Base-by-base conservation (phyloP, 805 yeast species). In the Zygosaccharomyces bisporus region DNA sequence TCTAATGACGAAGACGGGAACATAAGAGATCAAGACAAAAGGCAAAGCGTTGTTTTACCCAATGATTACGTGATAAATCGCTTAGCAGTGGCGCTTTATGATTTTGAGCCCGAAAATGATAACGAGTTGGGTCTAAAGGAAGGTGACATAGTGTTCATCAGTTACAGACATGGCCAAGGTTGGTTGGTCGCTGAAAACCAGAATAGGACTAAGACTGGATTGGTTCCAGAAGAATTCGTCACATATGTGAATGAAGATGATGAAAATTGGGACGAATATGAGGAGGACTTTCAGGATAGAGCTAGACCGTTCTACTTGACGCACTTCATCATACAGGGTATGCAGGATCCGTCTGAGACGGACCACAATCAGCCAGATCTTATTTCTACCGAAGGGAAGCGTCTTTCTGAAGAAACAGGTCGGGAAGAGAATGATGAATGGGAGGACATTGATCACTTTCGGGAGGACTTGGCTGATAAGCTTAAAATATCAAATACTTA, bases 91-190 rank as follows among this genome's bases (percentile, higher is more conserved):
- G 97, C 97, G 0, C 63, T 93, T 36, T 93, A 88, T 61, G 91
- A 90, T 55, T 93, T 93, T 60, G 75, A 69, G 34, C 96, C 98
- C 0, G 98, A 93, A 61, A 93, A 93, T 63, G 96, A 88, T 55
- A 93, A 93, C 64, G 99, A 93, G 58, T 78, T 90, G 35, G 77
- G 75, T 8, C 68, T 93, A 24, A 66, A 58, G 10, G 95, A 84
- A 55, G 95, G 96, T 27, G 97, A 93, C 65, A 64, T 79, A 10
- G 79, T 93, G 2, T 83, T 89, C 77, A 84, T 93, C 23, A 80
- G 83, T 47, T 91, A 90, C 63, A 79, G 95, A 45, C 96, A 91
- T 63, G 98, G 98, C 19, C 97, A 91, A 63, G 99, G 99, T 6
- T 93, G 99, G 99, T 74, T 93, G 3, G 97, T 93, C 41, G 98